Evolutionary conservation across 345 rosid species (phyloP).

Genomic region (Camelina laxa): DNA sequence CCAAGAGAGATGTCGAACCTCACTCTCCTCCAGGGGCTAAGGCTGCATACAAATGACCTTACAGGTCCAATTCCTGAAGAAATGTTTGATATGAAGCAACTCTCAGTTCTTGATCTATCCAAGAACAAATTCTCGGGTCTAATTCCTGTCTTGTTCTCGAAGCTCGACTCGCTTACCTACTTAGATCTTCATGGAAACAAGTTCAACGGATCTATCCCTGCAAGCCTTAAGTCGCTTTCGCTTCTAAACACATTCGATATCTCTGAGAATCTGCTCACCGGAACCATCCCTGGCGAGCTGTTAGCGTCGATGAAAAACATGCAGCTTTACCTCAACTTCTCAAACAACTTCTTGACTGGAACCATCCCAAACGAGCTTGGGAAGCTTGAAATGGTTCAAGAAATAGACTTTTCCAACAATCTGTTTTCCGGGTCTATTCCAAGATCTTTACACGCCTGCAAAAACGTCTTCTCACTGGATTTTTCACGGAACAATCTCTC

Average conservation of each 20-base stretch:
- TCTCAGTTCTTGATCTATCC: slow-evolving; percentile 59
- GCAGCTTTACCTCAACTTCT: slow-evolving; percentile 71
- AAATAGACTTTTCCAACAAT: slow-evolving; percentile 79
- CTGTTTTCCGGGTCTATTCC: slow-evolving; percentile 72
- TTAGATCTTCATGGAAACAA: slow-evolving; percentile 64
- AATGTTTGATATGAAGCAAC: slow-evolving; percentile 58
- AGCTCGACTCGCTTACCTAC: slow-evolving; percentile 60
- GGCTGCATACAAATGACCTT: slow-evolving; percentile 52
- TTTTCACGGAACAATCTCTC: slow-evolving; percentile 72
- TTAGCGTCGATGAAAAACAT: slow-evolving; percentile 52
- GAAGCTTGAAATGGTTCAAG: slow-evolving; percentile 65
- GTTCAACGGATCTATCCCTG: slow-evolving; percentile 76
- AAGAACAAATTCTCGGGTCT: slow-evolving; percentile 65
- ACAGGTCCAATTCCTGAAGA: slow-evolving; percentile 64
- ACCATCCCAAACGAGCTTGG: slow-evolving; percentile 76
- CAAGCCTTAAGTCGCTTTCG: slow-evolving; percentile 52
- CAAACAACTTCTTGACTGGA: slow-evolving; percentile 68
- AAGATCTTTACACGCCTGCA: slow-evolving; percentile 59
- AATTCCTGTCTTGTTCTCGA: slow-evolving; percentile 57
- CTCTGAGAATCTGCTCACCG: slow-evolving; percentile 71
- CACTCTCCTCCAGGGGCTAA: slow-evolving; percentile 72
- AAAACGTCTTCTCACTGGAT: slow-evolving; percentile 69
- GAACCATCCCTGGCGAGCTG: slow-evolving; percentile 56
- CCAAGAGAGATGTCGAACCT: slow-evolving; percentile 68
- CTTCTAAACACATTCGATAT: slow-evolving; percentile 64